Base-by-base conservation (phyloP, 2,329 filamentous ascomycete species). In the Neonectria punicea region DNA sequence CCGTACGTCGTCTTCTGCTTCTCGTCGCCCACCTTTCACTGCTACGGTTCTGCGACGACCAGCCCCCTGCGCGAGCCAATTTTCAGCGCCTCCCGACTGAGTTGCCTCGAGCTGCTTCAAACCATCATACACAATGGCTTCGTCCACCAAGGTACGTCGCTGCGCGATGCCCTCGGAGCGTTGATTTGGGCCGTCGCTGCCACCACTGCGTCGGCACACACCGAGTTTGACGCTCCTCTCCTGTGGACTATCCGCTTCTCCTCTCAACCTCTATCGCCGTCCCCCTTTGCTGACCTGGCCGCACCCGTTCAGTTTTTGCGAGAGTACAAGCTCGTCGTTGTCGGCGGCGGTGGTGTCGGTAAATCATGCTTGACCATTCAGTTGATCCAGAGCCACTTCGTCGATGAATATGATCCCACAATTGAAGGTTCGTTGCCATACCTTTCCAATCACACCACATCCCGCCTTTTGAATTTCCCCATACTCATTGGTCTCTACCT, bases 341-440 rank as follows among this genome's bases (percentile, higher is more conserved):
- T 99, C 72, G 96, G 96, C 75, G 96, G 97, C 77, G 96, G 96
- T 87, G 96, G 96, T 81, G 96, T 99, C 72, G 96, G 96, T 85
- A 99, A 99, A 87, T 98, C 95, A 68, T 98, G 96, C 84, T 89
- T 99, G 86, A 98, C 96, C 65, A 98, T 99, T 78, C 96, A 98
- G 86, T 89, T 95, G 82, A 93, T 93, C 76, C 91, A 94, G 84
- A 95, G 92, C 81, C 96, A 99, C 81, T 99, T 99, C 85, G 95
- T 98, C 79, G 96, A 98, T 82, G 96, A 98, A 83, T 99, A 99
- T 82, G 96, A 99, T 82, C 96, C 96, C 63, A 99, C 96, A 76
- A 98, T 99, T 78, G 96, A 99, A 92, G 96, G 96, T 94, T 81
- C 74, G 87, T 80, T 67, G 13, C 58, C 65, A 14, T 14, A 14